Evolutionary conservation across 176 grass and related monocot species (phyloP), one percentile per base, ranked within the genome.

Genomic region (Ananas comosus): DNA sequence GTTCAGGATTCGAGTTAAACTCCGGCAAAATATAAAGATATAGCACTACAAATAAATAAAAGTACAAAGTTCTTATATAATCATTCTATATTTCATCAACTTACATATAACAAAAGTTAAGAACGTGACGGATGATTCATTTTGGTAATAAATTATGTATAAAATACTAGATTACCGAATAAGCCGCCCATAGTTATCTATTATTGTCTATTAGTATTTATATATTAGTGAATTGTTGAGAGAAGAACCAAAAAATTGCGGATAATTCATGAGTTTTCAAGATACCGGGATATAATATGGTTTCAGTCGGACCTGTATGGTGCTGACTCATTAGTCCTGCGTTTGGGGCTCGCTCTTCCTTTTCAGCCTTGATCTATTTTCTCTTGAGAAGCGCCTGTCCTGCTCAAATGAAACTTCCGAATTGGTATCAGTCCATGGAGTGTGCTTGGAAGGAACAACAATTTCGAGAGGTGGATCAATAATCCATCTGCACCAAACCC

Each of bases 401-500:
- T 82, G 24, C 23, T 29, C 70, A 33, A 56, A 48, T 66, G 48
- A 24, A 80, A 73, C 51, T 13, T 65, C 59, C 11, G 56, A 66
- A 58, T 68, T 22, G 9, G 54, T 53, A 48, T 85, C 79, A 63
- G 51, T 50, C 70, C 70, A 53, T 49, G 50, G 78, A 73, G 19
- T 49, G 64, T 29, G 68, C 48, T 79, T 76, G 19, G 19, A 63
- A 9, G 83, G 65, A 70, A 66, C 81, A n/a, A 66, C 71, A 51
- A 63, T 76, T 19, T 87, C 75, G 17, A 51, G 58, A 24, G 81
- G 81, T 70, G 81, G 84, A 23, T 79, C 75, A 49, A 91, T 68
- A 81, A 81, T 78, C 88, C 88, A 91, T 48, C 88, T 91, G 84
- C 72, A 71, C 3, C 48, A 27, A 64, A 67, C 66, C 59, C 28